phyloP scores from a whole-genome alignment of 371 early-diverging fungal genomes.

The Rhizomucor pusillus region DNA sequence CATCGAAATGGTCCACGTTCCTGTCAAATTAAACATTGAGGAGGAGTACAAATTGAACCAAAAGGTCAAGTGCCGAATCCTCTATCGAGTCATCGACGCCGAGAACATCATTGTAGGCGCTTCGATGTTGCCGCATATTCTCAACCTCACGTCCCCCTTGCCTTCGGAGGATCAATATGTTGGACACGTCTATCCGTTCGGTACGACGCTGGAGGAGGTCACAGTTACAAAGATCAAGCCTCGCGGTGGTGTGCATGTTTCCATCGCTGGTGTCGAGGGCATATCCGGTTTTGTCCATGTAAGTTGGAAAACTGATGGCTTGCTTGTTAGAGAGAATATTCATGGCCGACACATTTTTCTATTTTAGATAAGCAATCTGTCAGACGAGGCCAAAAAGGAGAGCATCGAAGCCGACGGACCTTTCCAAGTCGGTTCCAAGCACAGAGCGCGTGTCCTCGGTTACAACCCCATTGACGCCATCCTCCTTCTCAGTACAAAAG shows the following conservation, averaged over 20 bases:
- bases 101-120: constrained; percentile 59
- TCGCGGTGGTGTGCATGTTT: constrained; percentile 54
- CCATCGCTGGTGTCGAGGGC: constrained; percentile 44
- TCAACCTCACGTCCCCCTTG: constrained; percentile 31
- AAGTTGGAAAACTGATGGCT: constrained; percentile 25
- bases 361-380: constrained; percentile 61
- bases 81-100: constrained; percentile 59
- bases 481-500: constrained; percentile 68
- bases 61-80: constrained; percentile 58
- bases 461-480: constrained; percentile 77
- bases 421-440: constrained; percentile 63
- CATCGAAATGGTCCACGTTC: constrained; percentile 57
- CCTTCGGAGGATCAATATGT: constrained; percentile 11
- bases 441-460: constrained; percentile 77
- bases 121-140: constrained; percentile 50
- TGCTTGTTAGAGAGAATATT: background rate
- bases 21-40: constrained; percentile 38
- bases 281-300: constrained; percentile 63
- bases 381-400: constrained; percentile 57
- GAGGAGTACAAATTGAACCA: constrained; percentile 52
- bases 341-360: background rate
- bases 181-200: constrained; percentile 48
- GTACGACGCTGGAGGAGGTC: constrained; percentile 58
- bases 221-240: constrained; percentile 47
- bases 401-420: constrained; percentile 34